Conservation (phyloP, 495 filamentous ascomycete species). For the Neohortaea acidophila region DNA sequence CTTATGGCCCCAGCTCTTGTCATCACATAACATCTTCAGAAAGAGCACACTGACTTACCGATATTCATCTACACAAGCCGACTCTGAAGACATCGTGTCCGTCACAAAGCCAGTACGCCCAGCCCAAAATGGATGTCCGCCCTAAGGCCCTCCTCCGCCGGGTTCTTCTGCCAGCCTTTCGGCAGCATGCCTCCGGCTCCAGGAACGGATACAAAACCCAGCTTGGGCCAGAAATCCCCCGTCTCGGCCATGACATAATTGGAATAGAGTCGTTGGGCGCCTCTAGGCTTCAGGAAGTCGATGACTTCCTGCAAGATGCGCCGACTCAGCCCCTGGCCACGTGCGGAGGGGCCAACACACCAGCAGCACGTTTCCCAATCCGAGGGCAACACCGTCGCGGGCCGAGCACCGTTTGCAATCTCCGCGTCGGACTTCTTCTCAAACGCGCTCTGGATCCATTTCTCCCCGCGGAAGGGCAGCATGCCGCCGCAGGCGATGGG, state of each 20-base stretch:
- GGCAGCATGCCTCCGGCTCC: slow-evolving; percentile 1
- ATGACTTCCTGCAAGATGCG: neutral
- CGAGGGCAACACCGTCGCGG: neutral
- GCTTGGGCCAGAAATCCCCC: slow-evolving; percentile 6
- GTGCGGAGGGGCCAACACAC: slow-evolving; percentile 3
- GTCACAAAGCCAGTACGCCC: slow-evolving; percentile 1
- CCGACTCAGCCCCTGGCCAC: neutral
- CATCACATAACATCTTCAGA: slow-evolving; percentile 5
- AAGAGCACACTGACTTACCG: neutral
- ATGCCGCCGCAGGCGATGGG: slow-evolving; percentile 7
- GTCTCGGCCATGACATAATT: slow-evolving; percentile 7
- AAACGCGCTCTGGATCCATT: neutral
- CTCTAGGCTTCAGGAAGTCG: neutral
- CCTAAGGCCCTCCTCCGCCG: neutral
- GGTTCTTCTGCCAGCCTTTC: slow-evolving; percentile 3
- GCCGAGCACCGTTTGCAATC: neutral
- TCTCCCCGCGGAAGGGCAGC: slow-evolving; percentile 2
- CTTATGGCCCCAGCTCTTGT: slow-evolving; percentile 17
- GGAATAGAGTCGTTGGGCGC: neutral
- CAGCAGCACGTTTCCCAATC: slow-evolving; percentile 11
- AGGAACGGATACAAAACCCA: slow-evolving; percentile 1
- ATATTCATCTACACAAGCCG: neutral
- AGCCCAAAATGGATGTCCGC: slow-evolving; percentile 5
- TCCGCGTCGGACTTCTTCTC: neutral
- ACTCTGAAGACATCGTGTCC: neutral